Evolutionary conservation across 768 basidiomycete genomes (phyloP), one percentile per base, ranked within the genome.

Genomic region (Tylopilus plumbeoviolaceoides): DNA sequence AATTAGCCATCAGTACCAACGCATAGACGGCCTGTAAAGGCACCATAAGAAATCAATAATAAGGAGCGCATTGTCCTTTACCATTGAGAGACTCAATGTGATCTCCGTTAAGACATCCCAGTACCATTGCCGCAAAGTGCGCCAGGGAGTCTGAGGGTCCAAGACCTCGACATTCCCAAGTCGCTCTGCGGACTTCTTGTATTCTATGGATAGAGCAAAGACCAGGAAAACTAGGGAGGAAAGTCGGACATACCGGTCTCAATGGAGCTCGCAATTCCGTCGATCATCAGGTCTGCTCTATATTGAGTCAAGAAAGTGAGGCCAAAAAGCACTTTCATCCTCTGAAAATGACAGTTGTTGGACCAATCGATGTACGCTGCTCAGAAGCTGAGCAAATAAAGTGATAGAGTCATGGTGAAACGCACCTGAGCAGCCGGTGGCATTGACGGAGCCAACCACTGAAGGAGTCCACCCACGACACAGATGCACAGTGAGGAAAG

Each of bases 401-500:
- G 17, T 7, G 17, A 31, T 9, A 47, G 18, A n/a, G n/a, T n/a
- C 15, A 36, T n/a, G 11, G 11, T 1, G 4, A 27, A 28, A 51
- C 68, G 43, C 35, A 75, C 75, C 71, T 50, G 63, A 65, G n/a
- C 68, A 71, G 0, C 71, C 69, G 15, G 70, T 66, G 3, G 63
- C 70, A 49, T 72, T 1, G 50, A 58, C 14, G 75, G 78, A 3
- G 67, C 59, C 7, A 71, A 46, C 39, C 72, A 64, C 20, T 64
- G 58, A 12, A 73, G 57, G 1, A 70, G 20, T 20, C 70, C 63
- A 38, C 69, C 70, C 7, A 64, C 44, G 20, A 67, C 27, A 15
- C 62, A 59, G 25, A 76, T 56, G 21, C 63, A 53, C 7, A 55
- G 52, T 87, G 79, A 3, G 97, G 95, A 63, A 99, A 98, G 11